Conservation (phyloP, 495 filamentous ascomycete genomes). For the Cercophora samala region DNA sequence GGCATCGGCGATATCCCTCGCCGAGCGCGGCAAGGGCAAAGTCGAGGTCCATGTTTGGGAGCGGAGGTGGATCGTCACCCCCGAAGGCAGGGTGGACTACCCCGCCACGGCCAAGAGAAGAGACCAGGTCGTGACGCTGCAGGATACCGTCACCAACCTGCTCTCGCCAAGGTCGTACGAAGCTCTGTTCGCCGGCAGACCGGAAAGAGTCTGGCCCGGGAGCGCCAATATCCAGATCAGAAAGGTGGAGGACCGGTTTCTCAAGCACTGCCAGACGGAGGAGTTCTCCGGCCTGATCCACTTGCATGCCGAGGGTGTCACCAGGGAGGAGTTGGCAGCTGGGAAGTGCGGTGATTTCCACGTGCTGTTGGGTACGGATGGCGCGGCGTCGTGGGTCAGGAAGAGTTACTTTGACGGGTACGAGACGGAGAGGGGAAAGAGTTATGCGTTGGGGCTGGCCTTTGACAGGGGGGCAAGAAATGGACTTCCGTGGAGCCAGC, state of each 20-base stretch:
- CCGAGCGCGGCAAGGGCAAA: conserved; percentile 34
- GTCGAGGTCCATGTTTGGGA: conserved; percentile 38
- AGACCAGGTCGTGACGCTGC: conserved; percentile 37
- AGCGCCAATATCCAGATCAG: conserved; percentile 40
- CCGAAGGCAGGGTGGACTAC: conserved; percentile 27
- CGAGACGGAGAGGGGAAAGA: conserved; percentile 38
- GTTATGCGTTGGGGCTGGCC: conserved; percentile 38
- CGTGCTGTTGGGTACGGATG: conserved; percentile 38
- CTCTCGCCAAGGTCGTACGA: conserved; percentile 28
- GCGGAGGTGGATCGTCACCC: conserved; percentile 27
- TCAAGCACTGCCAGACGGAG: conserved; percentile 33
- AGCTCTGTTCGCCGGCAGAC: conserved; percentile 32
- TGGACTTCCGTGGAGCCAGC: conserved; percentile 38
- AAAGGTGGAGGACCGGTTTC: conserved; percentile 41
- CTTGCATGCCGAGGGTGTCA: conserved; percentile 36
- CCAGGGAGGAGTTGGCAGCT: conserved; percentile 28
- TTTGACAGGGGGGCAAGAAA: conserved; percentile 33
- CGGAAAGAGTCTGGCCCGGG: conserved; percentile 36
- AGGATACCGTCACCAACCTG: conserved; percentile 35
- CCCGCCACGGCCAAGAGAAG: conserved; percentile 28
- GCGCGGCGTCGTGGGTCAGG: conserved; percentile 37
- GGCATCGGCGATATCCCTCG: conserved; percentile 37
- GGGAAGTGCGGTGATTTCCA: conserved; percentile 41
- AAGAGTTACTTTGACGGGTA: conserved; percentile 38
- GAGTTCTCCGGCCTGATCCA: conserved; percentile 36